These are phyloP conservation scores for Obelidium mucronatum DNA, from an alignment of 192 early-diverging fungal species.

Conservation along the genomic window DNA sequence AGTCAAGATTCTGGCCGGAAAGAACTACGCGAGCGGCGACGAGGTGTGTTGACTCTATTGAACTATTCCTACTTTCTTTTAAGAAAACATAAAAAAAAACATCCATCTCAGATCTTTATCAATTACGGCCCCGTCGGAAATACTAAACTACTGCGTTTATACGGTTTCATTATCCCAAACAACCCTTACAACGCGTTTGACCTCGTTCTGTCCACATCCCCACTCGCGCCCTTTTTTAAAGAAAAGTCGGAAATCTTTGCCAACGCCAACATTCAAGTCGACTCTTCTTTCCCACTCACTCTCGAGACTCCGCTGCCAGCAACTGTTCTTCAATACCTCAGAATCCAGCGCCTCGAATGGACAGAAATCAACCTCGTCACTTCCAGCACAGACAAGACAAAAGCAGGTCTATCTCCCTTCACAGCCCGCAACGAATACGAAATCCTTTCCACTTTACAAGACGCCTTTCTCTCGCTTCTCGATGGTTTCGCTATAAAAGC, in stretches of 20 bases:
- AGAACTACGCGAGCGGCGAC: conserved; percentile 44
- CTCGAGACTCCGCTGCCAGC: conserved; percentile 43
- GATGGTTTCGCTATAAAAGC: conserved; percentile 20
- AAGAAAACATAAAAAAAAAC: no score
- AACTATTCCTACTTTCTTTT: no score
- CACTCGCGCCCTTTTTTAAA: conserved; percentile 41
- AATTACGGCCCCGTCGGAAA: conserved; percentile 47
- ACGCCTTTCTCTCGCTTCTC: conserved; percentile 42
- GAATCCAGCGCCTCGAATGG: conserved; percentile 44
- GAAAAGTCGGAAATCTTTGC: conserved; percentile 43
- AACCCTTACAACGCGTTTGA: conserved; percentile 47
- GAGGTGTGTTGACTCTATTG: no score
- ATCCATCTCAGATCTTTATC: no score
- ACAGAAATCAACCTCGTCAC: conserved; percentile 26
- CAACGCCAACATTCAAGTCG: conserved; percentile 10
- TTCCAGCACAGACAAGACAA: not conserved
- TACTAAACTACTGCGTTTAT: conserved; percentile 43
- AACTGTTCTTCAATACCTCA: conserved; percentile 44
- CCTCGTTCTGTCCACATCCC: conserved; percentile 43
- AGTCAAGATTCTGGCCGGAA: conserved; percentile 48
- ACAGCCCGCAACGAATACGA: conserved; percentile 46
- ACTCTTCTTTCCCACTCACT: conserved; percentile 37
- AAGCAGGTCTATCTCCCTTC: conserved; percentile 1
- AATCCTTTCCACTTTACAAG: conserved; percentile 39
- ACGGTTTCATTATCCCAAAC: conserved; percentile 46